Conservation (phyloP, 2,329 filamentous ascomycete species). For the Metarhizium album region DNA sequence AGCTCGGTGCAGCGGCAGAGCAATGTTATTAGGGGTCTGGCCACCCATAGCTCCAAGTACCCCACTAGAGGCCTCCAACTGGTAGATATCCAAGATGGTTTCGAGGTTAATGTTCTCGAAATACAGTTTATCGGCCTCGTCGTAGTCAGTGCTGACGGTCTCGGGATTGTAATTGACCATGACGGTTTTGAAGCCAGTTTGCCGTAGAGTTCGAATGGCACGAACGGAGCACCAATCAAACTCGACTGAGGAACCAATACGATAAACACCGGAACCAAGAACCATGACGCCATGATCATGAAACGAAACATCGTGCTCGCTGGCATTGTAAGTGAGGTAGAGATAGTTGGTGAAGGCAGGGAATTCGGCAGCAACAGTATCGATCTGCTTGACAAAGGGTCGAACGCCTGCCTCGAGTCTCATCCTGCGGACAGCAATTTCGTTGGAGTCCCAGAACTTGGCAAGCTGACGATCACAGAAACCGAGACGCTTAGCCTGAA, state of each 20-base stretch:
- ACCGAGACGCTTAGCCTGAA: constrained; percentile 82
- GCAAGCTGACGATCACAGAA: constrained; percentile 92
- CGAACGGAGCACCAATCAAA: constrained; percentile 99
- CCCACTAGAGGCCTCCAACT: constrained; percentile 71
- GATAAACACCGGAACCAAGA: constrained; percentile 87
- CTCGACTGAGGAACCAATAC: constrained; percentile 94
- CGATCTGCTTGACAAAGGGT: constrained; percentile 94
- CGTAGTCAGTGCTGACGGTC: constrained; percentile 82
- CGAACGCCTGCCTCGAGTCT: constrained; percentile 78
- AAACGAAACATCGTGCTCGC: constrained; percentile 73
- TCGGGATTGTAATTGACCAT: constrained; percentile 96
- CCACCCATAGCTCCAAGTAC: constrained; percentile 94
- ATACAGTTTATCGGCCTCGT: constrained; percentile 88
- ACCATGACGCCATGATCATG: constrained; percentile 93
- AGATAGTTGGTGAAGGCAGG: constrained; percentile 92
- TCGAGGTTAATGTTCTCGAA: constrained; percentile 94
- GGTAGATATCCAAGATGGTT: constrained; percentile 86
- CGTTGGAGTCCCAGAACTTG: constrained; percentile 89
- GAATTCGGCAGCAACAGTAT: constrained; percentile 96
- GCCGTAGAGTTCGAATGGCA: constrained; percentile 80
- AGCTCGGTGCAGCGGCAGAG: constrained; percentile 73
- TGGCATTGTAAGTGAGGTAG: constrained; percentile 91
- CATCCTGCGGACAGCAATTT: constrained; percentile 75
- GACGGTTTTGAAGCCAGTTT: constrained; percentile 80
- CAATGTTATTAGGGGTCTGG: constrained; percentile 96